Evolutionary conservation across 148 eudicot species (phyloP).

Genomic region (Rhododendron vialii): DNA sequence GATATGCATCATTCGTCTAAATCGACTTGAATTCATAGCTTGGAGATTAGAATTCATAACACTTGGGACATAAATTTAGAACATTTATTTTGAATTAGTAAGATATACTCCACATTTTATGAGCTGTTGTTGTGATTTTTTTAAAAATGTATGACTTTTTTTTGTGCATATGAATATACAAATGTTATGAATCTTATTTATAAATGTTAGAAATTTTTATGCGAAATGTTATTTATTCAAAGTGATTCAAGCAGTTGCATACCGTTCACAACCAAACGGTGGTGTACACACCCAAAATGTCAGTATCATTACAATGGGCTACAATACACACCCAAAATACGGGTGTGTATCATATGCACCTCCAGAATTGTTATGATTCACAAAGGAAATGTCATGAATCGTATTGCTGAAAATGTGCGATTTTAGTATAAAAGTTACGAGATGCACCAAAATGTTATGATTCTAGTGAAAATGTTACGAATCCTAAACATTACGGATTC

Average conservation of each 20-base stretch:
- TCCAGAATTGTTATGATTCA: too few relatives aligned
- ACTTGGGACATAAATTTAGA: background rate
- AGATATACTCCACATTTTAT: background rate
- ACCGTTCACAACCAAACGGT: background rate
- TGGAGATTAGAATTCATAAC: background rate
- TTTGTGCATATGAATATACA: background rate
- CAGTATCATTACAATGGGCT: too few relatives aligned
- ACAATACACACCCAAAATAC: too few relatives aligned
- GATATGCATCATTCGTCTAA: too few relatives aligned
- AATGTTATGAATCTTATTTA: too few relatives aligned
- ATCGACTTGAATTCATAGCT: background rate
- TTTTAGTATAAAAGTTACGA: too few relatives aligned
- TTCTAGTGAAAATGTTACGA: too few relatives aligned
- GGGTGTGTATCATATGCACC: too few relatives aligned
- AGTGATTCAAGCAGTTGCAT: background rate
- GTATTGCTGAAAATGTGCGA: too few relatives aligned
- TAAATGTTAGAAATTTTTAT: background rate
- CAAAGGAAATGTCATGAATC: too few relatives aligned
- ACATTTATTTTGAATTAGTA: background rate
- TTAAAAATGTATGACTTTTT: background rate
- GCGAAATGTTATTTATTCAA: background rate
- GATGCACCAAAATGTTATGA: too few relatives aligned
- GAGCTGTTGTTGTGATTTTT: background rate
- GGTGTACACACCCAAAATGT: background rate
- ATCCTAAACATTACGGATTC: too few relatives aligned